These are phyloP conservation scores for Termitomyces sp. DNA, from an alignment of 768 basidiomycete genomes.

Conservation along the genomic window DNA sequence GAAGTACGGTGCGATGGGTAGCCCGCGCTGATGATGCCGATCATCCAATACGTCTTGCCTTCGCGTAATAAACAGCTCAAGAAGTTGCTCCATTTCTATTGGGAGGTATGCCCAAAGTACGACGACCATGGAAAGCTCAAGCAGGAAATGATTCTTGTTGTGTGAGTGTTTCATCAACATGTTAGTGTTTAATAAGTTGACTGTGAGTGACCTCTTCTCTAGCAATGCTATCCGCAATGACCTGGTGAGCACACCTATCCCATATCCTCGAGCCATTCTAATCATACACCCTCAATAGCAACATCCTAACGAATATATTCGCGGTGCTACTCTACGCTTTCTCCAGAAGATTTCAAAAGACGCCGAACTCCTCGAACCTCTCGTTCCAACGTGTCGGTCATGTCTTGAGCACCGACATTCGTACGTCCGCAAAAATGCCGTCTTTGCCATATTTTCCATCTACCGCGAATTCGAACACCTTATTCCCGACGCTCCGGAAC, in stretches of 20 bases:
- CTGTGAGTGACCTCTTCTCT: constrained; percentile 6
- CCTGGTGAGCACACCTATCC: constrained; percentile 61
- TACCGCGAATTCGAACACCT: constrained; percentile 86
- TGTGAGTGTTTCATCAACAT: constrained; percentile 51
- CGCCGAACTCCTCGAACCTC: constrained; percentile 89
- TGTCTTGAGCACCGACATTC: constrained; percentile 98
- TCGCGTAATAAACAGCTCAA: constrained; percentile 94
- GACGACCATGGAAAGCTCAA: constrained; percentile 96
- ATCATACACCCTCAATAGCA: constrained; percentile 48
- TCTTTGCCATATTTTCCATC: constrained; percentile 93
- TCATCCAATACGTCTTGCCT: constrained; percentile 97
- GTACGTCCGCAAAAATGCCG: constrained; percentile 97
- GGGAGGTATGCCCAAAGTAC: constrained; percentile 97
- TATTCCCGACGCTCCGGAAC: constrained; percentile 51
- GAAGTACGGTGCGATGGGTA: constrained; percentile 25
- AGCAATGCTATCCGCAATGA: constrained; percentile 98
- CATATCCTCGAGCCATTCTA: not conserved
- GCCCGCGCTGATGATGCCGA: constrained; percentile 94
- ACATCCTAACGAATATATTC: constrained; percentile 99
- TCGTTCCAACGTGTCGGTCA: constrained; percentile 88
- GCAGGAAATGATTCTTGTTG: constrained; percentile 99
- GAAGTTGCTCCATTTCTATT: constrained; percentile 94
- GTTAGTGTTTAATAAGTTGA: not conserved
- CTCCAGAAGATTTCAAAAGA: constrained; percentile 95
- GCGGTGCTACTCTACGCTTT: constrained; percentile 95